These are phyloP conservation scores for Suillus variegatus DNA, from an alignment of 768 basidiomycete species.

Conservation along the genomic window DNA sequence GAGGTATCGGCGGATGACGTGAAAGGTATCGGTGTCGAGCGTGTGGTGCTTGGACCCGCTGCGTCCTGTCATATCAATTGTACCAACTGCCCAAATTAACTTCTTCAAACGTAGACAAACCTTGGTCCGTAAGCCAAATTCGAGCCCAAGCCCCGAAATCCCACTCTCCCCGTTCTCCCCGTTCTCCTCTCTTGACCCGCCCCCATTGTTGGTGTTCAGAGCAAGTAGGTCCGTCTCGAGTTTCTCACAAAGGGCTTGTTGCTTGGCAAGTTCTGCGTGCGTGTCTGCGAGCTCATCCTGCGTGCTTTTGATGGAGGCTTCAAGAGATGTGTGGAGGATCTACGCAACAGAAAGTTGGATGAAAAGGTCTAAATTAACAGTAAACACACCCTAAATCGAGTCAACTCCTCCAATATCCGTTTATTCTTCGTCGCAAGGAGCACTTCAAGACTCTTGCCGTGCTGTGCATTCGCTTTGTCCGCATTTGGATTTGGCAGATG, in stretches of 20 bases:
- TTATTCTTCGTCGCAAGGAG: conserved; percentile 94
- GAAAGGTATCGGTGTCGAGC: conserved; percentile 70
- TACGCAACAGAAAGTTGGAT: conserved; percentile 26
- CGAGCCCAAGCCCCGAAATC: conserved; percentile 73
- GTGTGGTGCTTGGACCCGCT: conserved; percentile 28
- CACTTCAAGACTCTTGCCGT: conserved; percentile 83
- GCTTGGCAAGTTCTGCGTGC: conserved; percentile 71
- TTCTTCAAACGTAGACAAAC: neutral
- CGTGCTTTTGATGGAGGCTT: conserved; percentile 59
- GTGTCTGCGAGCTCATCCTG: conserved; percentile 60
- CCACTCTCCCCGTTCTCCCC: conserved; percentile 41
- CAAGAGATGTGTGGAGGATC: conserved; percentile 85
- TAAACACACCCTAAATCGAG: conserved; percentile 75
- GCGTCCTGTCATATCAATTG: conserved; percentile 16
- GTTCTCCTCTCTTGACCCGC: conserved; percentile 29
- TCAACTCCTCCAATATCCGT: conserved; percentile 87
- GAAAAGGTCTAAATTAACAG: neutral
- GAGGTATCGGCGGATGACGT: conserved; percentile 82
- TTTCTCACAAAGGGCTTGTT: conserved; percentile 80
- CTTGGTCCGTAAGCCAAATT: conserved; percentile 26
- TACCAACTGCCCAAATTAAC: no score
- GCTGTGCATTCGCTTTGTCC: conserved; percentile 73
- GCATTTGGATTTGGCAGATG: conserved; percentile 89
- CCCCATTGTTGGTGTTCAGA: conserved; percentile 52
- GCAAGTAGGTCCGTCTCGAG: conserved; percentile 90